These are phyloP conservation scores for Tieghemostelium lacteum DNA, from an alignment of 78 protist genomes.

Conservation along the genomic window DNA sequence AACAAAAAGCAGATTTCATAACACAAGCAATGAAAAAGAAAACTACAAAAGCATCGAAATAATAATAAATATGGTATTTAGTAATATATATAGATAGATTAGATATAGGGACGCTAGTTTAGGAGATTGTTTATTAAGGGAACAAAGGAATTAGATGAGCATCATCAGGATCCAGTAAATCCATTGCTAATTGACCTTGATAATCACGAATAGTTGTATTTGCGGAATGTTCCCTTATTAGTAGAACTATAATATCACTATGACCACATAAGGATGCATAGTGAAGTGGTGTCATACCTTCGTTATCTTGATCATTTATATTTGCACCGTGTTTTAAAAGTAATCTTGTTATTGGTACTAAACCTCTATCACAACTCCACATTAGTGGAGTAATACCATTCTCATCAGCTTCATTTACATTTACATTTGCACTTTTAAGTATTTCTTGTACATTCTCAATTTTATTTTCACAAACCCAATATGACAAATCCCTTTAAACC, in stretches of 20 bases:
- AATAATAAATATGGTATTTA: background rate
- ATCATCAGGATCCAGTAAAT: background rate
- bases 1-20: slow-evolving; percentile 12
- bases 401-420: slow-evolving; percentile 25
- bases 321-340: slow-evolving; percentile 6
- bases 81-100: too few relatives aligned
- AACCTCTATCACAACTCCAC: slow-evolving; percentile 69
- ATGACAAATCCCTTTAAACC: slow-evolving; percentile 30
- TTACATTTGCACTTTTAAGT: background rate
- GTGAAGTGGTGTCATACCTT: slow-evolving; percentile 71
- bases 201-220: slow-evolving; percentile 2
- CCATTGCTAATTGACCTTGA: background rate
- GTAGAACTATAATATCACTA: slow-evolving; percentile 1
- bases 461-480: slow-evolving; percentile 28
- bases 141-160: background rate
- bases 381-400: slow-evolving; percentile 51
- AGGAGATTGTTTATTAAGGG: too few relatives aligned
- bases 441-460: slow-evolving; percentile 21
- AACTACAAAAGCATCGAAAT: slow-evolving; percentile 24
- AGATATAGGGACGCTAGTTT: too few relatives aligned
- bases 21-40: slow-evolving; percentile 5
- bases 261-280: slow-evolving; percentile 27
- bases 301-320: slow-evolving; percentile 32
- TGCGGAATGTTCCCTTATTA: background rate
- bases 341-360: slow-evolving; percentile 7